Evolutionary conservation across 192 early-diverging fungal genomes (phyloP), one percentile per base, ranked within the genome.

Genomic region (Gigaspora rosea): DNA sequence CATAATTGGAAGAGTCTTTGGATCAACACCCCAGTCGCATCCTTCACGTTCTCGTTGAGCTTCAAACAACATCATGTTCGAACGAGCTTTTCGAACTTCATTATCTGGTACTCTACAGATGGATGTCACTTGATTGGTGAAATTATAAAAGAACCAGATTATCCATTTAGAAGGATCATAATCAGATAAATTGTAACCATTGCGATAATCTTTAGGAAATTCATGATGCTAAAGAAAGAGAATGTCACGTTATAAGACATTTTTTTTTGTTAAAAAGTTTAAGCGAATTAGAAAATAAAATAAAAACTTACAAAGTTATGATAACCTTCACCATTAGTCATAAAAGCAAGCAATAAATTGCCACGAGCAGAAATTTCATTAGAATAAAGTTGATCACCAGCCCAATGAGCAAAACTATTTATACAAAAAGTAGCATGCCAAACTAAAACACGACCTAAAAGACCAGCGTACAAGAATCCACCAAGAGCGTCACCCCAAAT

Each of bases 121-220:
- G 72, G 92, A 84, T 64, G 90, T 92, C 16, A 92, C 86, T 18
- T 94, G 85, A 10, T 92, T 92, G 2, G 64, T 66, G 27, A 92
- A 12, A 32, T 79, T 78, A 18, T 90, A 85, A 70, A 82, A 81
- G 58, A 81, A 5, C 46, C 80, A 84, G 64, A 95, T 94, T 32
- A 95, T 73, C 94, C 94, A 95, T 83, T 94, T 95, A 78, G 93
- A 93, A 22, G 93, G 93, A 71, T 94, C 92, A 75, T 92, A 94
- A 82, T 94, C 91, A 72, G 87, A 90, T 76, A 88, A 89, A 59
- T 79, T 78, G 78, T 94, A 93, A 41, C 92, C 94, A 72, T 95
- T 95, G 64, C 94, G 90, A 83, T 93, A 95, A 82, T 95, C 94
- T 75, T 90, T 87, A 63, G 94, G 94, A 85, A 94, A 95, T 83